phyloP scores from a whole-genome alignment of 495 filamentous ascomycete species.

The Haplographium delicatum region DNA sequence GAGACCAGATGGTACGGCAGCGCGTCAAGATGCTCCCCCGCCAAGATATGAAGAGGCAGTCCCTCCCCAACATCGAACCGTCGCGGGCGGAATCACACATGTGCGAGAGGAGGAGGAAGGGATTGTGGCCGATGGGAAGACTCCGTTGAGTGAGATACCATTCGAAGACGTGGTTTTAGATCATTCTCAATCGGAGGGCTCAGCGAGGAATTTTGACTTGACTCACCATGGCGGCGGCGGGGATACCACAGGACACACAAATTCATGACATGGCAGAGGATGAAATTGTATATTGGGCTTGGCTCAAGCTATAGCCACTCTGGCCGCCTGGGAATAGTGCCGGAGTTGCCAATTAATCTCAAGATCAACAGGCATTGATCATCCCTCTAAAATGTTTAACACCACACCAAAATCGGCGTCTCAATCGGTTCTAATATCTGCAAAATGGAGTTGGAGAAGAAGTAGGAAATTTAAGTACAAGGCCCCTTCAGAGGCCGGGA shows the following conservation, averaged over 20 bases:
- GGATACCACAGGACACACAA: slow-evolving; percentile 25
- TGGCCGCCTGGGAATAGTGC: no score
- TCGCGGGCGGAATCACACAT: slow-evolving; percentile 6
- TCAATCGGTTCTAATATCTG: no score
- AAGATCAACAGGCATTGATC: no score
- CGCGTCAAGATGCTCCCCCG: slow-evolving; percentile 9
- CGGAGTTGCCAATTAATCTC: no score
- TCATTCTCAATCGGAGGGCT: slow-evolving; percentile 2
- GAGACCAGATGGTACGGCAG: neutral
- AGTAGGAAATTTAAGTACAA: no score
- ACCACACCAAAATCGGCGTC: no score
- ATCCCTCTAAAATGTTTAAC: no score
- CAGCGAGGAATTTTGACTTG: slow-evolving; percentile 9
- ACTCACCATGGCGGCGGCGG: slow-evolving; percentile 14
- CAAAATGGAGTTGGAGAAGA: no score
- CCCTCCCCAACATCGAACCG: slow-evolving; percentile 10
- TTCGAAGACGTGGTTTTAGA: slow-evolving; percentile 24
- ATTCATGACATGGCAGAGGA: slow-evolving; percentile 12
- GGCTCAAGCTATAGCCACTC: no score
- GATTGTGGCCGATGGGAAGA: slow-evolving; percentile 25
- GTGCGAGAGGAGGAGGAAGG: slow-evolving; percentile 17
- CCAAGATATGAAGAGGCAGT: slow-evolving; percentile 19
- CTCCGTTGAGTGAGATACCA: slow-evolving; percentile 23
- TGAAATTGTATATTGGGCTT: no score
- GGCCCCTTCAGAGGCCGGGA: no score